Evolutionary conservation across 306 rosid genomes (phyloP).

Genomic region (Echinosophora koreensis): DNA sequence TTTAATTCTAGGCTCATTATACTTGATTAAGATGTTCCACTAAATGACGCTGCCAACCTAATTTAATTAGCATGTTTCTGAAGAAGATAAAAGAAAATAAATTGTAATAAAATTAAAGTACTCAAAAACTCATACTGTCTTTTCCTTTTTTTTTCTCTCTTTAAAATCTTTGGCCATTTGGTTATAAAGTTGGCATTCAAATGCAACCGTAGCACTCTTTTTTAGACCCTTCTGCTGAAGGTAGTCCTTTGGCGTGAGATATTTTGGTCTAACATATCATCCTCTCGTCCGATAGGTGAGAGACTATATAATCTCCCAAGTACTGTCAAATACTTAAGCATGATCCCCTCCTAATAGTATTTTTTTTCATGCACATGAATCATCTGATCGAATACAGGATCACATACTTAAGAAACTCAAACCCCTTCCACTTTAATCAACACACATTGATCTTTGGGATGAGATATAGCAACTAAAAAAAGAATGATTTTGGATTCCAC

Average conservation of each 20-base stretch:
- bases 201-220: background rate
- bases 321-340: too few relatives aligned
- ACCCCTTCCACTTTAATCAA: too few relatives aligned
- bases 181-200: background rate
- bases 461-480: too few relatives aligned
- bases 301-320: too few relatives aligned
- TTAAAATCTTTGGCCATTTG: background rate
- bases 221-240: background rate
- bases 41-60: conserved; percentile 38
- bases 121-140: background rate
- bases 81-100: background rate
- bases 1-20: background rate
- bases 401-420: too few relatives aligned
- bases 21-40: conserved; percentile 35
- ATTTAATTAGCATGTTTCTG: background rate
- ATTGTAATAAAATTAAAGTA: background rate
- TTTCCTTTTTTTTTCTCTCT: too few relatives aligned
- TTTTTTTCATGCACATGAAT: too few relatives aligned
- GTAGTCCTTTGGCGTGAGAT: background rate
- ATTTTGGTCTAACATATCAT: background rate
- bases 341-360: too few relatives aligned
- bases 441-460: too few relatives aligned
- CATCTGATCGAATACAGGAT: too few relatives aligned
- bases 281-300: too few relatives aligned
- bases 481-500: too few relatives aligned